Base-by-base conservation (phyloP, 1,139 yeast genomes). In the Schizosaccharomyces versatilis region DNA sequence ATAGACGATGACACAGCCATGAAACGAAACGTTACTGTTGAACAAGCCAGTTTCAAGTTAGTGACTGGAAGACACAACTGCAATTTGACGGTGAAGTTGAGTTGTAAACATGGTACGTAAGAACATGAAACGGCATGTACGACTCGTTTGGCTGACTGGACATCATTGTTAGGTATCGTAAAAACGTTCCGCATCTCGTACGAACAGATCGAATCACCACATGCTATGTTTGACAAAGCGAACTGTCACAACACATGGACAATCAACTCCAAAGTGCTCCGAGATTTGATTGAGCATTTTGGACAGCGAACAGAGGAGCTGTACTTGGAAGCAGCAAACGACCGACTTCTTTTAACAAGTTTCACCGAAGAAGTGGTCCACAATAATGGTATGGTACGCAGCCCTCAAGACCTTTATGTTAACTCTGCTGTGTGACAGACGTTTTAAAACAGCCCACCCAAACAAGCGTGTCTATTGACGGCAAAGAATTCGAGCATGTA, bases 281-380 rank as follows among this genome's bases (percentile, higher is more conserved):
- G 59, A 53, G 60, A 61, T 47, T 61, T 62, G 57, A 52, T 65
- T 42, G 68, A 65, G 38, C 62, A 63, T 47, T 64, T 65, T 58
- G 61, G 67, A 1, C 59, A 58, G 36, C 57, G 61, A 39, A 64
- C 67, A 2, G 68, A 66, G 54, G 65, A 65, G 47, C 59, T 66
- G 52, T 60, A 62, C 15, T 54, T 66, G 55, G 54, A 58, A 41
- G 59, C 60, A 49, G 59, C 54, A 5, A 58, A 57, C 17, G 62
- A 60, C 32, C 36, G 53, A 17, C 56, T 62, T 8, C 57, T 60
- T 24, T 52, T 65, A 49, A 57, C 64, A 1, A 63, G 67, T 24
- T 62, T 61, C 56, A 64, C 68, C 2, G 61, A 62, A 15, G 62
- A 60, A 1, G 60, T 65, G 10, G 52, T 56, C 39, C 54, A 57